Conservation (phyloP, 2,329 filamentous ascomycete genomes). For the Aspergillus hiratsukae region DNA sequence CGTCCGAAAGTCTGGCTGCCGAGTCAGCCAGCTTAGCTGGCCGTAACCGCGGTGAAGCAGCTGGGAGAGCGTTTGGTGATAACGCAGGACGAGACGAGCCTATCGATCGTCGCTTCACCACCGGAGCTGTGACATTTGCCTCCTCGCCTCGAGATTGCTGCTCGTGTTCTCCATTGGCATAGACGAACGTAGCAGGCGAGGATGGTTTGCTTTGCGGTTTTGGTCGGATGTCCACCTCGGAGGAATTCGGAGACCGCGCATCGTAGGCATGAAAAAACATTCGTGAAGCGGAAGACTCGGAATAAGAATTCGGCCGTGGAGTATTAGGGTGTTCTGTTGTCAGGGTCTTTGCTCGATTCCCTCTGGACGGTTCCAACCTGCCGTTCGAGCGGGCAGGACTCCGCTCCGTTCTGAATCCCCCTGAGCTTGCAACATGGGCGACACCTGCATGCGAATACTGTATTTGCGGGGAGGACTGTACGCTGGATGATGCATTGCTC, state of each 20-base stretch:
- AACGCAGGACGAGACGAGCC: conserved; percentile 25
- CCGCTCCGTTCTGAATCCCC: conserved; percentile 28
- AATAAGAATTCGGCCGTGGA: conserved; percentile 32
- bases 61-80: conserved; percentile 15
- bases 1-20: conserved; percentile 21
- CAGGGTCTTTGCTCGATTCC: conserved; percentile 35
- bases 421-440: conserved; percentile 17
- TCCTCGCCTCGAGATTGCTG: conserved; percentile 16
- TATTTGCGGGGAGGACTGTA: conserved; percentile 23
- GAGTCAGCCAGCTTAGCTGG: conserved; percentile 27
- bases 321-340: conserved; percentile 31
- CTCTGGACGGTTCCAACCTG: conserved; percentile 27
- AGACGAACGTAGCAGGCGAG: conserved; percentile 31
- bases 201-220: conserved; percentile 22
- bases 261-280: conserved; percentile 95
- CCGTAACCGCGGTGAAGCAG: conserved; percentile 27
- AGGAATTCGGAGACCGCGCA: conserved; percentile 51
- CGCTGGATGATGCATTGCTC: conserved; percentile 42
- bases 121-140: conserved; percentile 14
- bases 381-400: conserved; percentile 30
- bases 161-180: conserved; percentile 36
- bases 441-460: conserved; percentile 25
- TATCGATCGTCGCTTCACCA: conserved; percentile 26
- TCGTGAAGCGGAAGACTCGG: conserved; percentile 38
- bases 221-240: conserved; percentile 28